These are phyloP conservation scores for Cladochytrium replicatum DNA, from an alignment of 192 early-diverging fungal species.

Conservation along the genomic window DNA sequence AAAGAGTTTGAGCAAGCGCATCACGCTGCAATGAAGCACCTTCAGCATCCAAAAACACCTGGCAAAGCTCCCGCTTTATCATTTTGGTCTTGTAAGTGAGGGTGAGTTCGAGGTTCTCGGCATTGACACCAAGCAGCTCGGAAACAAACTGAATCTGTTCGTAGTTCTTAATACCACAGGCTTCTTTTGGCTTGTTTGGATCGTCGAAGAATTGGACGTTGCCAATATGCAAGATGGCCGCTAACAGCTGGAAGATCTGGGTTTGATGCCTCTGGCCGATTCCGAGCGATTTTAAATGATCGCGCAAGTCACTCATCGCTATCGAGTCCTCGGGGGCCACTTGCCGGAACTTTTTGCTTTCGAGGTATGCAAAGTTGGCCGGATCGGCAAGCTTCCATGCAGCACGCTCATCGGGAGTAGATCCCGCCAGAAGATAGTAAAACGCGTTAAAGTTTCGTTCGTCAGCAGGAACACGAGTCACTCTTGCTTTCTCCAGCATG, in stretches of 20 bases:
- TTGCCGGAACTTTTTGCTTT: slow-evolving; percentile 16
- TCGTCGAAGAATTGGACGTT: slow-evolving; percentile 76
- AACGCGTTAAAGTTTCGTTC: slow-evolving; percentile 94
- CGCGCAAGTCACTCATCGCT: slow-evolving; percentile 62
- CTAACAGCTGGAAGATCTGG: slow-evolving; percentile 73
- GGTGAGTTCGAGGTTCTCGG: slow-evolving; percentile 55
- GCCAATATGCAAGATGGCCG: slow-evolving; percentile 84
- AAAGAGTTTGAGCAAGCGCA: slow-evolving; percentile 69
- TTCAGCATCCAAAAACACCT: slow-evolving; percentile 74
- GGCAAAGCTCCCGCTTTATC: slow-evolving; percentile 76
- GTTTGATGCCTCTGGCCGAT: slow-evolving; percentile 53
- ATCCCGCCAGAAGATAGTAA: slow-evolving; percentile 86
- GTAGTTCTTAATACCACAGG: slow-evolving; percentile 62
- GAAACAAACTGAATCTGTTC: slow-evolving; percentile 65
- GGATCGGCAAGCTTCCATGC: slow-evolving; percentile 55
- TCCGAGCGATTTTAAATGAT: slow-evolving; percentile 70
- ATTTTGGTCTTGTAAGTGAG: slow-evolving; percentile 75
- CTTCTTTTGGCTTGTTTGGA: slow-evolving; percentile 54
- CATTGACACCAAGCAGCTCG: slow-evolving; percentile 66
- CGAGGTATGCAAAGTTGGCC: slow-evolving; percentile 28
- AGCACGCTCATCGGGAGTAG: slow-evolving; percentile 59
- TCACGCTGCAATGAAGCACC: slow-evolving; percentile 75
- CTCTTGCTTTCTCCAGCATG: slow-evolving; percentile 75
- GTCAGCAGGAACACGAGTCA: slow-evolving; percentile 43
- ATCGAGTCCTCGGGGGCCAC: slow-evolving; percentile 43